Percentiles rank a stretch among this genome's conserved stretches.
Evolutionary conservation across 2,329 filamentous ascomycete species (phyloP).

Genomic region (Pestalotiopsis fici): DNA sequence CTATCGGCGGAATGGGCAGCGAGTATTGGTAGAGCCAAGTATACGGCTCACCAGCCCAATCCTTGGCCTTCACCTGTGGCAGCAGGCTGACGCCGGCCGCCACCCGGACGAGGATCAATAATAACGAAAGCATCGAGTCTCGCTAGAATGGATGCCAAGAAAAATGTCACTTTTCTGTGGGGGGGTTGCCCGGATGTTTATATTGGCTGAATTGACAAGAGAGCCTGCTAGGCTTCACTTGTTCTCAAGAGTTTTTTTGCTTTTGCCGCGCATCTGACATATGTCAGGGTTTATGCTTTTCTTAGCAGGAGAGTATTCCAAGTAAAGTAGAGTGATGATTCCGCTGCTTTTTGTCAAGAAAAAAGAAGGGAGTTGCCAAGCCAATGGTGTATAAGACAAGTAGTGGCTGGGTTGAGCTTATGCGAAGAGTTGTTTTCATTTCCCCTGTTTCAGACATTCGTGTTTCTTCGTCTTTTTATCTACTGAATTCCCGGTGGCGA

Average conservation of each 20-base stretch:
- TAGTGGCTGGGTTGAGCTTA: background rate
- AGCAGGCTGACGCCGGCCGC: background rate
- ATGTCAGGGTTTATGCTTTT: background rate
- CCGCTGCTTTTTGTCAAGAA: background rate
- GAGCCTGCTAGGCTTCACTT: background rate
- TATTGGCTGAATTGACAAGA: background rate
- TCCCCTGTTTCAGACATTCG: background rate
- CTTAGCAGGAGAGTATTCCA: background rate
- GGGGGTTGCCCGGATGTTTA: background rate
- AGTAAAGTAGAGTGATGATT: background rate
- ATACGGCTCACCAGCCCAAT: slow-evolving; percentile 33
- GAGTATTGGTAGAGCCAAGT: slow-evolving; percentile 37
- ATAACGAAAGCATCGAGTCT: background rate
- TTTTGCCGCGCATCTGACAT: background rate
- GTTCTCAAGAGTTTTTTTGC: background rate
- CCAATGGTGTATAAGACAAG: background rate
- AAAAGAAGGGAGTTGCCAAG: background rate
- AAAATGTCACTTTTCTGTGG: too few relatives aligned
- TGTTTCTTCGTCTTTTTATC: background rate
- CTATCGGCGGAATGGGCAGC: slow-evolving; percentile 45
- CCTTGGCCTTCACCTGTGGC: slow-evolving; percentile 11
- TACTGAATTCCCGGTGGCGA: background rate
- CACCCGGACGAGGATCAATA: background rate
- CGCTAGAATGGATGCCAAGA: background rate
- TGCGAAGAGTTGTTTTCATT: background rate